Evolutionary conservation across 345 rosid species (phyloP), one percentile per base, ranked within the genome.

Genomic region (Geranium rotundifolium): DNA sequence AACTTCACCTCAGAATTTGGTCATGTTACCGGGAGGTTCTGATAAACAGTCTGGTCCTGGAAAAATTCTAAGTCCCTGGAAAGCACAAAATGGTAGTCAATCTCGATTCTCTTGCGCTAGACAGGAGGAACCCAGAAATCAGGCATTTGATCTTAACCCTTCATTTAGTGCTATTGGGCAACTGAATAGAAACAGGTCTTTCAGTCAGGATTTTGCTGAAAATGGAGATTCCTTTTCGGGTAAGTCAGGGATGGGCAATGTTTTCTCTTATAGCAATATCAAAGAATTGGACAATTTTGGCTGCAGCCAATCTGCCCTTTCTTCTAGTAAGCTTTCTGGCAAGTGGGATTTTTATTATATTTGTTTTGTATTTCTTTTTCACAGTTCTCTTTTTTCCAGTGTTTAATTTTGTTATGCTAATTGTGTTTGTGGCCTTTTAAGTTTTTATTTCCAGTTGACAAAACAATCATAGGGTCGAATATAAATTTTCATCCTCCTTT

Each of bases 61-160:
- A 52, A 75, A 73, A 65, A 57, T 72, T 65, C 71, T 86, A 2
- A 69, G 70, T 72, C 70, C 77, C 9, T 67, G 80, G 78, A 85
- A 85, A 75, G 71, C 63, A 17, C 91, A 79, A 67, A 78, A 73
- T 63, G 85, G 75, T 61, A 72, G 59, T 63, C 93, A 92, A 73
- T 89, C 96, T 58, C 83, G 91, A 71, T 89, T 92, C 76, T 87
- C 95, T 20, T 87, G 87, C 71, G 96, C 98, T 0, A 76, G 96
- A 68, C 85, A 84, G 61, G 95, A 87, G 23, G 91, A 79, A 29
- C 67, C 81, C 1, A 79, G 64, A 63, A 70, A 72, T 65, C 87
- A 76, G 64, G 61, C 63, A 34, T 67, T 62, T 71, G 83, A 81
- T 50, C 64, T 23, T 58, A 75, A 77, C 60, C 67, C 71, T 5